Evolutionary conservation across 1,284 basidiomycete genomes (phyloP).

Genomic region (Ganoderma leucocontextum): DNA sequence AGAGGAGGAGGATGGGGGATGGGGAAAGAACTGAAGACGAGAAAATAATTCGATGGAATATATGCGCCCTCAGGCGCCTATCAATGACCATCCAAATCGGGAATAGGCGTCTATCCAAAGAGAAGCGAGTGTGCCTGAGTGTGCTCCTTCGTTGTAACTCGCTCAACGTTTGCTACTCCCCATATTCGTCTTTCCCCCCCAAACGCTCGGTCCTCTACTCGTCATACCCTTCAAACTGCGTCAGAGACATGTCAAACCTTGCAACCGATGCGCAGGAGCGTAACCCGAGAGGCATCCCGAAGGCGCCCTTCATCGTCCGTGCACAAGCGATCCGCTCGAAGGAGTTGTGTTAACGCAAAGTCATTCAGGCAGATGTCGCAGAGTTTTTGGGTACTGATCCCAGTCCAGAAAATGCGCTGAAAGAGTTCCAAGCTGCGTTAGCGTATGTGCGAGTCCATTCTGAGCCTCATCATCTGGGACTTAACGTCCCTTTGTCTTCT

Average conservation of each 20-base stretch:
- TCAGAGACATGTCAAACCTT: slow-evolving; percentile 28
- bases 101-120: slow-evolving; percentile 16
- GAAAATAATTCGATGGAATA: slow-evolving; percentile 24
- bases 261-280: slow-evolving; percentile 55
- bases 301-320: slow-evolving; percentile 94
- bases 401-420: slow-evolving; percentile 82
- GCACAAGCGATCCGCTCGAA: slow-evolving; percentile 9
- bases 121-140: neutral
- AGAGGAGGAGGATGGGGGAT: neutral
- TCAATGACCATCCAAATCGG: neutral
- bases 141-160: neutral
- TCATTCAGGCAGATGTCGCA: slow-evolving; percentile 80
- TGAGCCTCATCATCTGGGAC: slow-evolving; percentile 25
- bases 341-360: slow-evolving; percentile 16
- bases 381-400: slow-evolving; percentile 85
- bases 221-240: neutral
- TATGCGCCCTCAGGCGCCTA: slow-evolving; percentile 15
- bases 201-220: neutral
- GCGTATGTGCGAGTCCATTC: slow-evolving; percentile 64
- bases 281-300: slow-evolving; percentile 93
- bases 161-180: neutral
- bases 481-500: neutral
- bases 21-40: slow-evolving; percentile 7
- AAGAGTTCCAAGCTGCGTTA: slow-evolving; percentile 91
- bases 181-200: neutral